Evolutionary conservation across 805 yeast genomes (phyloP).

Genomic region (Pichia paraexigua): DNA sequence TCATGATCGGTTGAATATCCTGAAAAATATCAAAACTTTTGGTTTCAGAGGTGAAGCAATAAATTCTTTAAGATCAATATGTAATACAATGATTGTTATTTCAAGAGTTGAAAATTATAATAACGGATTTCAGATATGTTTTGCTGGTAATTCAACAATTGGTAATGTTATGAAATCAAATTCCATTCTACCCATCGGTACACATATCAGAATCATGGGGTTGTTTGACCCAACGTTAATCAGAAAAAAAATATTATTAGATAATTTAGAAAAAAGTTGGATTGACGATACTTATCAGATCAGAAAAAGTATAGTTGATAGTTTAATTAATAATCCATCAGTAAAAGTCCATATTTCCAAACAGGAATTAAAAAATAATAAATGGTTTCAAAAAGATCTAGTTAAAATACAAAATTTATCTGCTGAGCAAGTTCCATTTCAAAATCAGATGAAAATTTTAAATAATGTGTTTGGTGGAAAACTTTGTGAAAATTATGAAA

Average conservation of each 20-base stretch:
- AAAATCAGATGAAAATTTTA: slow-evolving; percentile 13
- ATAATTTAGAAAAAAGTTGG: slow-evolving; percentile 13
- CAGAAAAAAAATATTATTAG: slow-evolving; percentile 26
- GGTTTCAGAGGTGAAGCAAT: slow-evolving; percentile 77
- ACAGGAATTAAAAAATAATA: background rate
- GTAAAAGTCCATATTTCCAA: slow-evolving; percentile 15
- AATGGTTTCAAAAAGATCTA: background rate
- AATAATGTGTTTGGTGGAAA: slow-evolving; percentile 27
- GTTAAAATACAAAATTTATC: background rate
- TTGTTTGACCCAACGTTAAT: slow-evolving; percentile 40
- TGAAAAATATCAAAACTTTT: slow-evolving; percentile 34
- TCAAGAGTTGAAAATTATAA: slow-evolving; percentile 33
- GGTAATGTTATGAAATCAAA: slow-evolving; percentile 1
- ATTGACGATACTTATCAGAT: slow-evolving; percentile 23
- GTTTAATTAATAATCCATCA: slow-evolving; percentile 22
- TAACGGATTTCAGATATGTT: slow-evolving; percentile 21
- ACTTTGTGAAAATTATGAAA: slow-evolving; percentile 19
- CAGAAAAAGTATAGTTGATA: slow-evolving; percentile 24
- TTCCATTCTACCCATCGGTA: slow-evolving; percentile 25
- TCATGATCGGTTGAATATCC: slow-evolving; percentile 19
- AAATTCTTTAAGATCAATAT: slow-evolving; percentile 40
- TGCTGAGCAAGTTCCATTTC: background rate
- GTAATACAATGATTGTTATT: slow-evolving; percentile 36
- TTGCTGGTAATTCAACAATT: slow-evolving; percentile 12
- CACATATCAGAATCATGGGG: slow-evolving; percentile 30